Base-by-base conservation (phyloP, 1,284 basidiomycete species). In the Hymenochaete sp. region DNA sequence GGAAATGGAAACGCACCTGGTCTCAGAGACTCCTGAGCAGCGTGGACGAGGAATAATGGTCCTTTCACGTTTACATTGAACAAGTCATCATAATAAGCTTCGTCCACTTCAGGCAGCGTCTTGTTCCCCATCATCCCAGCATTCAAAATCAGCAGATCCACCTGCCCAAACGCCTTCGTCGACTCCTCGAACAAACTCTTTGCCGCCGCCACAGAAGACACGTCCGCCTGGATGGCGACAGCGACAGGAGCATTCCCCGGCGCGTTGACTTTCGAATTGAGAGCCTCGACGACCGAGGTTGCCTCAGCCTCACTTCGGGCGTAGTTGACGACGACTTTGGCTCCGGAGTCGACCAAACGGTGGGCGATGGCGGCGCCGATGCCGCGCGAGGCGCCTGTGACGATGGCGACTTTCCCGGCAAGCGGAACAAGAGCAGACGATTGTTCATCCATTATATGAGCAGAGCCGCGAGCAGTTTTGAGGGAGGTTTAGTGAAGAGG, bases 251-350 rank as follows among this genome's bases (percentile, higher is more conserved):
- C 64, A 18, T 67, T 65, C n/a, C n/a, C n/a, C n/a, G n/a, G n/a
- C n/a, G n/a, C n/a, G n/a, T n/a, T n/a, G n/a, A n/a, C n/a, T 38
- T 63, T 57, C 2, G 58, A 49, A 45, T 68, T 66, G 56, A 75
- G 72, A 3, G 59, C 51, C 32, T 63, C 56, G 14, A 72, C 72
- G 40, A 75, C 66, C 28, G 66, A 64, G 3, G 67, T 62, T 4
- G 75, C 74, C 18, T 67, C 63, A 4, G 57, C 52, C 16, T 59
- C 57, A 50, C 67, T 65, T 42, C 54, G 62, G 16, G 63, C 59
- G 51, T 71, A 78, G 64, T 79, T 79, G 40, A 79, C 67, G 18
- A 78, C 67, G 42, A 81, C 75, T 51, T 65, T 68, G 13, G 75
- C 75, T 16, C 77, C 77, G 52, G 75, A 64, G 26, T 65, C 65